Evolutionary conservation across 1,284 basidiomycete genomes (phyloP), one percentile per base, ranked within the genome.

Genomic region (Irpex rosettiformis): DNA sequence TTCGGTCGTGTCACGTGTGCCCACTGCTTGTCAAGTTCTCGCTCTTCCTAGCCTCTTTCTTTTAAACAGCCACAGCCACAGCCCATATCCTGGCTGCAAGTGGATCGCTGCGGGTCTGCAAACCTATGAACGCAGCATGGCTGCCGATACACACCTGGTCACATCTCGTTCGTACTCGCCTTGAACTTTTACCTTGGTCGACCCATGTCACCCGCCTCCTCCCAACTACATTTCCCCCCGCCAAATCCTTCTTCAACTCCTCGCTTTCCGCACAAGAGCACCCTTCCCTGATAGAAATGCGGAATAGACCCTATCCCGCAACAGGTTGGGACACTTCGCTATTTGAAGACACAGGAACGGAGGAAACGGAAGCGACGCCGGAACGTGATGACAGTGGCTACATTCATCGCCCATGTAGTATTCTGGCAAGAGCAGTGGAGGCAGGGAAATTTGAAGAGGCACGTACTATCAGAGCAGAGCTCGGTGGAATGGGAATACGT

Each of bases 401-500:
- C 21, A 25, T 48, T 7, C 4, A 27, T 22, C 28, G 59, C 43
- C 63, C 66, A 1, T 65, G 61, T 43, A 29, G 33, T 11, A 13
- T 68, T 13, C 68, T 74, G 5, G 37, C 60, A 6, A 52, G 49
- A 2, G 66, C 74, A 1, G 61, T 69, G 3, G 16, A 37, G 11
- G 40, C 56, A 7, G 57, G 58, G n/a, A 63, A 65, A 4, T 70
- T 59, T 37, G 56, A 33, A 7, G 68, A 68, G 24, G 73, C 72
- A 3, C 58, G 64, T 13, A 61, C 61, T 6, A 60, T 77, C 0
- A 67, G 69, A 18, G 61, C 64, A 37, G 74, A 73, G 58, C 61
- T 78, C 49, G 61, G 64, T 13, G 65, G 69, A 16, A 60, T 70
- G 51, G 72, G 73, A n/a, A 60, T 72, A 13, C 49, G 59, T 3